Evolutionary conservation across 306 rosid species (phyloP).

Genomic region (Quercus gilva): DNA sequence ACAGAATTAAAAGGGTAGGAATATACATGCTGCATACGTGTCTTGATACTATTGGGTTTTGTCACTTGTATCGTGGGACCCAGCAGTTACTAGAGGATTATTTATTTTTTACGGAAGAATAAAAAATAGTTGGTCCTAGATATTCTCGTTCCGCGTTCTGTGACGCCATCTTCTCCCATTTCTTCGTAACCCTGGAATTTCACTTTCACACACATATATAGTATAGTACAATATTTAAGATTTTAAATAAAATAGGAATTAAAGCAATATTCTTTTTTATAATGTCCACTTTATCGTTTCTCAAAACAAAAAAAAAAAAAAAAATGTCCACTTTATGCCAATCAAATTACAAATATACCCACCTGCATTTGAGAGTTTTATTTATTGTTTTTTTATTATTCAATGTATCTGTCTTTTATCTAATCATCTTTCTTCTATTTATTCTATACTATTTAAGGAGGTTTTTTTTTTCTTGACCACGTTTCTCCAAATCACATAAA

Average conservation of each 20-base stretch:
- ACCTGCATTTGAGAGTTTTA: not conserved
- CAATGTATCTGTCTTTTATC: too few species aligned
- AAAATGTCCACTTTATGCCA: not conserved
- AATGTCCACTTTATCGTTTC: not conserved
- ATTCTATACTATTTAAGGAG: too few species aligned
- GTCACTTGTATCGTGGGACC: not conserved
- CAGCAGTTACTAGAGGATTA: not conserved
- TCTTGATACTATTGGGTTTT: not conserved
- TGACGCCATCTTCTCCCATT: not conserved
- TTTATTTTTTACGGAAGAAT: too few species aligned
- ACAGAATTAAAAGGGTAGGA: not conserved
- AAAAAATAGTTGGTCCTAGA: not conserved
- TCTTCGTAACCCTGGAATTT: not conserved
- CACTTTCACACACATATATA: not conserved
- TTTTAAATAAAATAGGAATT: not conserved
- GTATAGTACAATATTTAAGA: too few species aligned
- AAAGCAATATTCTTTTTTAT: not conserved
- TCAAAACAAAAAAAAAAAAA: too few species aligned
- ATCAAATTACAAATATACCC: not conserved
- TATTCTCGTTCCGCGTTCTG: not conserved
- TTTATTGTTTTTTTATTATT: not conserved
- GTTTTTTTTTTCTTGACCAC: too few species aligned
- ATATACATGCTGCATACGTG: not conserved
- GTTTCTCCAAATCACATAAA: too few species aligned
- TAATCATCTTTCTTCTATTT: too few species aligned